A percentile compares a stretch with the other conserved stretches of the same genome.
Evolutionary conservation across 108 stramenopile genomes (phyloP).

Genomic region (Skeletonema costatum): DNA sequence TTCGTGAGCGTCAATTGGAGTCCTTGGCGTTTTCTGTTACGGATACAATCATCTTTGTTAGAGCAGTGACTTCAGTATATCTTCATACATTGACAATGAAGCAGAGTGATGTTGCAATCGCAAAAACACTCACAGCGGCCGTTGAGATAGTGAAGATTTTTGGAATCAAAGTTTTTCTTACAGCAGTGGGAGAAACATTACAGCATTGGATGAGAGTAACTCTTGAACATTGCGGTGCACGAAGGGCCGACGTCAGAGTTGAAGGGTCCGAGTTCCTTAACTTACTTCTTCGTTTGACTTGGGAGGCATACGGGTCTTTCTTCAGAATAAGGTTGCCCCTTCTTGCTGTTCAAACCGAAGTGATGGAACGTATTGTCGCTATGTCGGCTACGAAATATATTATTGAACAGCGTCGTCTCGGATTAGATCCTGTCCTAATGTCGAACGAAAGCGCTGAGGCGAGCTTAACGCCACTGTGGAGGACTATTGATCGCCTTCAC

Average conservation of each 20-base stretch:
- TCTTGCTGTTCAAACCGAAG: constrained; percentile 86
- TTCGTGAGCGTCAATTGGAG: constrained; percentile 11
- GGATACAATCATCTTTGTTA: constrained; percentile 82
- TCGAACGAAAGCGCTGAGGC: constrained; percentile 86
- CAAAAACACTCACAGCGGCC: constrained; percentile 69
- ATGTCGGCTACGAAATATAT: constrained; percentile 73
- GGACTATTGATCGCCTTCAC: constrained; percentile 85
- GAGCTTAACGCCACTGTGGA: constrained; percentile 80
- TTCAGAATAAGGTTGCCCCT: constrained; percentile 76
- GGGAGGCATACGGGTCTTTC: constrained; percentile 86
- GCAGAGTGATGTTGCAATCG: constrained; percentile 75
- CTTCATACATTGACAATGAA: constrained; percentile 70
- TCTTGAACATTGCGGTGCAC: constrained; percentile 83
- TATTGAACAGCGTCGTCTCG: constrained; percentile 64
- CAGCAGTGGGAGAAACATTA: constrained; percentile 84
- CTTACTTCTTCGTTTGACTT: constrained; percentile 82
- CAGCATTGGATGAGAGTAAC: constrained; percentile 91
- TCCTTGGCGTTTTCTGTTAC: constrained; percentile 49
- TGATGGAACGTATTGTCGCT: constrained; percentile 88
- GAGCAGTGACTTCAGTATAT: constrained; percentile 84
- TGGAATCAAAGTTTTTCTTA: constrained; percentile 84
- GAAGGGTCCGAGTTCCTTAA: constrained; percentile 85
- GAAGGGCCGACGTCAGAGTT: constrained; percentile 80
- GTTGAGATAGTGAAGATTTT: constrained; percentile 87
- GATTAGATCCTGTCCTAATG: constrained; percentile 54